Evolutionary conservation across 164 flowering plant genomes (phyloP), one percentile per base, ranked within the genome.

Genomic region (Berberis thunbergii): DNA sequence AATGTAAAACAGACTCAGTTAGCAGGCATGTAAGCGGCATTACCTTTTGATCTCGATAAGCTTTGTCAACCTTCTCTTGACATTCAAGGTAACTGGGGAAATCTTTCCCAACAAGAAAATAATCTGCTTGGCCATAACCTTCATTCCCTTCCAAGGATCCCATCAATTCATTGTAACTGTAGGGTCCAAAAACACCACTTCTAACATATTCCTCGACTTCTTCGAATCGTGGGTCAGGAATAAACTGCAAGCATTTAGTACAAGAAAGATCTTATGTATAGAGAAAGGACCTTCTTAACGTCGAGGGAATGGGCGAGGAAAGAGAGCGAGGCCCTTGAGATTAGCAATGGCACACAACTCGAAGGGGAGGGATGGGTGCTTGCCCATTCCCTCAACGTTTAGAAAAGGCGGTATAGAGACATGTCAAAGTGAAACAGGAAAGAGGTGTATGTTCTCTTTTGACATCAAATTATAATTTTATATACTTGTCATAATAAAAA

Each of bases 71-170:
- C 71, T 80, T 74, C 66, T 87, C 92, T 74, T 92, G 98, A 79
- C 95, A 87, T 73, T 92, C 98, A 6, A 87, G 75, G 73, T 92
- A 92, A 73, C 88, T 83, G 2, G 98, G 98, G 74, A 92, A 92
- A 76, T 92, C 96, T 73, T 89, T 81, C 61, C 95, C 96, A 50
- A 92, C 98, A 4, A 92, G 96, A 78, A 92, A 92, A 75, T 89
- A 92, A 76, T 92, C 96, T 55, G 67, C 98, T 50, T 80, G 85
- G 9, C 98, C 96, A 68, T 64, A 92, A 48, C 98, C 98, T 74
- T 89, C 83, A 64, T 87, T 81, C 45, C 98, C 98, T 86, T 92
- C 98, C 75, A 92, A 76, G 43, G 98, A 92, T 62, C 87, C 96
- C 57, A 89, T 70, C 65, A 92, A 68, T 44, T 81, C 86, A 64